Evolutionary conservation across 176 grass and related monocot genomes (phyloP), one percentile per base, ranked within the genome.

Genomic region (Elaeis guineensis): DNA sequence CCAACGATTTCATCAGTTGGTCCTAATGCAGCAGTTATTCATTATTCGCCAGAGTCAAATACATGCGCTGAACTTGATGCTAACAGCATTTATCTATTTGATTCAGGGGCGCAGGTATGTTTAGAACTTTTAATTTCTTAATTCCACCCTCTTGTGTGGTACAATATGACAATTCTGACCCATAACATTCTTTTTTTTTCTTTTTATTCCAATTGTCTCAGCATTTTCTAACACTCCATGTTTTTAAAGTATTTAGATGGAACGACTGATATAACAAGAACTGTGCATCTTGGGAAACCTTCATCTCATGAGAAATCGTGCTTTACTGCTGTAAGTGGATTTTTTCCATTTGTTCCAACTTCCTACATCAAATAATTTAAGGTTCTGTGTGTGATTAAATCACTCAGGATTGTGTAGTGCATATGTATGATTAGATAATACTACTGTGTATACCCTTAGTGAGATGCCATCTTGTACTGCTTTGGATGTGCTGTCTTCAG

Each of bases 1-100:
- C 87, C 87, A 71, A 98, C 93, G 17, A 98, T 98, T 83, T 98
- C 93, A 68, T 98, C 93, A 51, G 84, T 98, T 75, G 93, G 93
- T 64, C 72, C 87, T 76, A 89, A 98, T 79, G 93, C 93, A 73
- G 93, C 93, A 75, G 55, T 98, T 59, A 89, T 98, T 79, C 87
- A 92, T 75, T 98, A 98, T 77, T 77, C 70, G 71, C 93, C 93
- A 4, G 84, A 92, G 52, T 66, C 69, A 73, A 80, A 64, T 58
- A 83, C 87, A 50, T 98, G 93, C 70, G 69, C 78, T 5, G 87
- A 98, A 85, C 79, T 98, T 63, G 87, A 98, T 83, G 80, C 84
- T 77, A 82, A 89, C 76, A 89, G 91, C 74, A 98, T 98, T 26
- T 98, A 98, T 82, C 84, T 98, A 12, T 98, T 86, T 70, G 93